phyloP scores from a whole-genome alignment of 306 rosid genomes.

The Canavalia gladiata region DNA sequence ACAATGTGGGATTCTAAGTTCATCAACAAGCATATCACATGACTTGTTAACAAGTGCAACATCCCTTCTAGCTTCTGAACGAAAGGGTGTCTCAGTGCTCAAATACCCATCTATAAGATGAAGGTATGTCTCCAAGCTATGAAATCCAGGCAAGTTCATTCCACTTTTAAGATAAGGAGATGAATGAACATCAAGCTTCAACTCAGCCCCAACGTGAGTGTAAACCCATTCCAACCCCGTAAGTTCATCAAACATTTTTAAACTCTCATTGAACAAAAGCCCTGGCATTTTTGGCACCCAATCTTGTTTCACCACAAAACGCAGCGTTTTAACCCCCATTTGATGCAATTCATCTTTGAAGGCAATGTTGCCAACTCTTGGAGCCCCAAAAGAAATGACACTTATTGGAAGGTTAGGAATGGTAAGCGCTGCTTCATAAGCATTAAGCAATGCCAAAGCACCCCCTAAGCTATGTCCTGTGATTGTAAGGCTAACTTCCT shows the following conservation, averaged over 20 bases:
- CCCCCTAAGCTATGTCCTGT: constrained; percentile 88
- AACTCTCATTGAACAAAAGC: constrained; percentile 59
- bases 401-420: constrained; percentile 53
- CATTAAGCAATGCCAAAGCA: constrained; percentile 70
- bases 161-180: constrained; percentile 69
- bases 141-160: constrained; percentile 60
- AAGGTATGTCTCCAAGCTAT: constrained; percentile 71
- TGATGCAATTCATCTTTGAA: constrained; percentile 63
- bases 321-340: constrained; percentile 59
- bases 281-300: constrained; percentile 70
- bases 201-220: constrained; percentile 63
- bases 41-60: constrained; percentile 75
- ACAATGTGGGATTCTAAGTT: constrained; percentile 65
- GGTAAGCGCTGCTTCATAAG: constrained; percentile 59
- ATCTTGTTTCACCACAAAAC: constrained; percentile 66
- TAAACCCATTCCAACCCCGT: constrained; percentile 69
- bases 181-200: constrained; percentile 61
- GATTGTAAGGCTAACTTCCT: constrained; percentile 70
- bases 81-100: constrained; percentile 40
- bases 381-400: constrained; percentile 80
- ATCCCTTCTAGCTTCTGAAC: constrained; percentile 70
- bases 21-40: constrained; percentile 69
- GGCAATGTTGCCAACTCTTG: constrained; percentile 74
- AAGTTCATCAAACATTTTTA: constrained; percentile 57
- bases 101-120: constrained; percentile 76